Conservation (phyloP, 2,329 filamentous ascomycete genomes). For the Neospermospora avenae region DNA sequence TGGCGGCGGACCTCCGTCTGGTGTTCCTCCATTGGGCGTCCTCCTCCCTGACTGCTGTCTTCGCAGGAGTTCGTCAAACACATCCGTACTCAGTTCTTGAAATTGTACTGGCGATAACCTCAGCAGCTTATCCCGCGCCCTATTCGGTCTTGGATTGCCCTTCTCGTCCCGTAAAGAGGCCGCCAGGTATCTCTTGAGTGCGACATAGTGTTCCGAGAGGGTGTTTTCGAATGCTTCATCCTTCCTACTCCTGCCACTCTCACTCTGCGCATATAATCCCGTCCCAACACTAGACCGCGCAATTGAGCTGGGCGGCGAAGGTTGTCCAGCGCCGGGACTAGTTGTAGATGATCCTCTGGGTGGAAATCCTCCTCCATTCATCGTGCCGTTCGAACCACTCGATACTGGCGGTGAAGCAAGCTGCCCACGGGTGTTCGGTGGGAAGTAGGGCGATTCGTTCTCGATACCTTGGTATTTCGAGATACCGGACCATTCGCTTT, state of each 20-base stretch:
- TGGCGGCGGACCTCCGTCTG: conserved; percentile 54
- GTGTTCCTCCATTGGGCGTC: conserved; percentile 48
- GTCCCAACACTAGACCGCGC: conserved; percentile 81
- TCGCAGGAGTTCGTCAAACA: conserved; percentile 90
- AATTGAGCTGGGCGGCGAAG: conserved; percentile 86
- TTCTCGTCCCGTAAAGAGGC: conserved; percentile 71
- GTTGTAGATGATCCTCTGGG: conserved; percentile 41
- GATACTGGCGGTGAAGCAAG: conserved; percentile 69
- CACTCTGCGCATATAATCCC: conserved; percentile 62
- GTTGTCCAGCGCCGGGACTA: conserved; percentile 50
- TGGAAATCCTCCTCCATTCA: conserved; percentile 60
- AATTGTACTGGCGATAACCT: conserved; percentile 90
- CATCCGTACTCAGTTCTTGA: conserved; percentile 94
- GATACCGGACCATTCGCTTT: conserved; percentile 76
- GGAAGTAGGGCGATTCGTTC: conserved; percentile 45
- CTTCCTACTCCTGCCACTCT: conserved; percentile 60
- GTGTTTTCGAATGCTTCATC: conserved; percentile 63
- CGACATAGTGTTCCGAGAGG: conserved; percentile 75
- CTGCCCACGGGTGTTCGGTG: conserved; percentile 53
- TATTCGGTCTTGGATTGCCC: conserved; percentile 72
- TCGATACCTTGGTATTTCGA: conserved; percentile 60
- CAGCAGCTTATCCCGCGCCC: conserved; percentile 90
- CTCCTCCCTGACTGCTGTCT: conserved; percentile 67
- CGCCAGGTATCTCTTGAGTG: conserved; percentile 66
- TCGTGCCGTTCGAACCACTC: conserved; percentile 56